Percentiles rank a stretch among this genome's conserved stretches.
phyloP scores from a whole-genome alignment of 805 yeast species.

The Kodamaea restingae region DNA sequence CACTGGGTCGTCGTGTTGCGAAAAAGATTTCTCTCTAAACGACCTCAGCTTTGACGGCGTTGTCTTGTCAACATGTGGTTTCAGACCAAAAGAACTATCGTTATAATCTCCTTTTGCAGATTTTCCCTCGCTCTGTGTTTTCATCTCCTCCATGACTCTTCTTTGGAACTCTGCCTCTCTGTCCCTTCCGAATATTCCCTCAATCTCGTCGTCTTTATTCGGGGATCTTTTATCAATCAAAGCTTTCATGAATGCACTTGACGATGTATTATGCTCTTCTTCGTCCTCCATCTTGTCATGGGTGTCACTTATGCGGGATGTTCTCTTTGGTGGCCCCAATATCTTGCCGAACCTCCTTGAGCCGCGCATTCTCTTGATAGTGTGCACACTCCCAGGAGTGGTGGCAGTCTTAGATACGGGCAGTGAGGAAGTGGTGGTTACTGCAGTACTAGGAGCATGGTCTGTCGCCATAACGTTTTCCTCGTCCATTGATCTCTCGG shows the following conservation, averaged over 20 bases:
- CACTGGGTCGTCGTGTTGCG: too few relatives aligned
- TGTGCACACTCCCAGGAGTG: conserved; percentile 10
- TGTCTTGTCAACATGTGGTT: too few relatives aligned
- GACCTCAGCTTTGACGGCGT: too few relatives aligned
- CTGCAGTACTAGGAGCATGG: conserved; percentile 6
- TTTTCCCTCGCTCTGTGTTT: neutral
- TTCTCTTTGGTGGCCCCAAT: conserved; percentile 51
- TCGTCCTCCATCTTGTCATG: conserved; percentile 6
- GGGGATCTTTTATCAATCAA: conserved; percentile 8
- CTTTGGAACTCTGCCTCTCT: conserved; percentile 1
- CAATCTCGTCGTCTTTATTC: neutral
- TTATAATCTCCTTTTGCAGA: too few relatives aligned
- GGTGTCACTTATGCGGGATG: conserved; percentile 23
- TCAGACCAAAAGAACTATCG: too few relatives aligned
- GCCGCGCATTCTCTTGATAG: conserved; percentile 29
- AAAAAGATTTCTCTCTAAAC: too few relatives aligned
- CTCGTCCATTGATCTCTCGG: conserved; percentile 2
- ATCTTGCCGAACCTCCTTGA: conserved; percentile 34
- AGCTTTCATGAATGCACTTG: conserved; percentile 9
- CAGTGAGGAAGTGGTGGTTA: conserved; percentile 8
- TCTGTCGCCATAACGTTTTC: conserved; percentile 6
- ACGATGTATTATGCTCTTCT: neutral
- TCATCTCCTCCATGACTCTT: neutral
- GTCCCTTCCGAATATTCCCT: neutral
- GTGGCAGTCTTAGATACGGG: conserved; percentile 7